Base-by-base conservation (phyloP, 805 yeast species). In the Torulaspora quercuum region DNA sequence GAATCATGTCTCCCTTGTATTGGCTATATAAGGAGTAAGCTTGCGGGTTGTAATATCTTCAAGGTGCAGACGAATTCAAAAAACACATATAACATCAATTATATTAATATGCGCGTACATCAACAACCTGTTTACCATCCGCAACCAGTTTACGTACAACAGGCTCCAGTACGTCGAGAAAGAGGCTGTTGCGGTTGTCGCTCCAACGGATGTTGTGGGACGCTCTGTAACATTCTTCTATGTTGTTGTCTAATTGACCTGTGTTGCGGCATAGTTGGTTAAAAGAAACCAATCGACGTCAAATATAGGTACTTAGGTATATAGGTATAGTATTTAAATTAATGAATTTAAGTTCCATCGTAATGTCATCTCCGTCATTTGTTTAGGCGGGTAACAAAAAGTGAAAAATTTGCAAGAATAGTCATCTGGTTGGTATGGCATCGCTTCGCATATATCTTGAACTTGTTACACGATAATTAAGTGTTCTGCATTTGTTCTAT, bases 131-230 rank as follows among this genome's bases (percentile, higher is more conserved):
- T 29, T 2, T 35, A 35, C 23, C 42, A 37, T 10, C 46, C 39
- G 23, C 49, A 45, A 24, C 49, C 49, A 3, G 29, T 45, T 7
- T 45, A 45, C 21, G 23, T 45, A 5, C 49, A 45, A 22, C 49
- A 45, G 25, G 32, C 44, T 5, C 49, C 46, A 2, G 45, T 43
- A 9, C 45, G 28, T 10, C 26, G 34, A 21, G 38, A 29, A 13
- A 22, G 27, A n/a, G 36, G 42, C 15, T 44, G 48, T 16, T 44
- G 48, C 37, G 41, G 34, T 8, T 39, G 42, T 14, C 29, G 22
- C 16, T 27, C 33, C 13, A 25, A 16, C 4, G 43, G 49, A 12
- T 44, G 50, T 18, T 46, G 52, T 28, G 47, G 43, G 7, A 34
- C 42, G 8, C 32, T 44, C 12, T 47, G 49, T 23, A 37, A 43